Percentiles rank a stretch among this genome's conserved stretches.
Evolutionary conservation across 2,329 filamentous ascomycete genomes (phyloP).

Genomic region (Eutypella sp.): DNA sequence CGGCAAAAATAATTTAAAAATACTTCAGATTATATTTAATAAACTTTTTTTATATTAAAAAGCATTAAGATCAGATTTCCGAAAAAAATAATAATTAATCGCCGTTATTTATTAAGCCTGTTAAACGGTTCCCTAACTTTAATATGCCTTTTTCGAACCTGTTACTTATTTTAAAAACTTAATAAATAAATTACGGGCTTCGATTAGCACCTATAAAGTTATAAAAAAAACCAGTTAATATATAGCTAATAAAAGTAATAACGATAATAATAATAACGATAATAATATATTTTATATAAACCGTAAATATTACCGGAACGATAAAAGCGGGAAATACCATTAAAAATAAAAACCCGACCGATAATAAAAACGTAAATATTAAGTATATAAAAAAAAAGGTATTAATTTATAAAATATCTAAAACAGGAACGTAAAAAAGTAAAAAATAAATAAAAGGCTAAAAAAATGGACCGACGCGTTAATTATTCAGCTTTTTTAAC

Average conservation of each 20-base stretch:
- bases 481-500: too few species aligned
- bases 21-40: not conserved
- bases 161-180: not conserved
- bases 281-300: not conserved
- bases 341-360: not conserved
- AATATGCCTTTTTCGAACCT: slow-evolving; percentile 1
- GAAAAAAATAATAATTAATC: not conserved
- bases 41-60: not conserved
- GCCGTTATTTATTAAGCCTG: not conserved
- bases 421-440: slow-evolving; percentile 1
- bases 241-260: not conserved
- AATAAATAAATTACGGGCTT: slow-evolving; percentile 1
- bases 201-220: not conserved
- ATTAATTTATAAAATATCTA: slow-evolving; percentile 1
- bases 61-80: not conserved
- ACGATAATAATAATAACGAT: slow-evolving; percentile 1
- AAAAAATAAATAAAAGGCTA: too few species aligned
- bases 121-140: too few species aligned
- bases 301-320: slow-evolving; percentile 1
- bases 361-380: not conserved
- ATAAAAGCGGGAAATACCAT: not conserved
- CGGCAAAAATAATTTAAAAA: not conserved
- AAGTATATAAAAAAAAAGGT: slow-evolving; percentile 2
- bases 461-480: too few species aligned
- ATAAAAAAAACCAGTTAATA: not conserved